Evolutionary conservation across 352 stramenopile genomes (phyloP).

Genomic region (Phytophthora pinifolia): DNA sequence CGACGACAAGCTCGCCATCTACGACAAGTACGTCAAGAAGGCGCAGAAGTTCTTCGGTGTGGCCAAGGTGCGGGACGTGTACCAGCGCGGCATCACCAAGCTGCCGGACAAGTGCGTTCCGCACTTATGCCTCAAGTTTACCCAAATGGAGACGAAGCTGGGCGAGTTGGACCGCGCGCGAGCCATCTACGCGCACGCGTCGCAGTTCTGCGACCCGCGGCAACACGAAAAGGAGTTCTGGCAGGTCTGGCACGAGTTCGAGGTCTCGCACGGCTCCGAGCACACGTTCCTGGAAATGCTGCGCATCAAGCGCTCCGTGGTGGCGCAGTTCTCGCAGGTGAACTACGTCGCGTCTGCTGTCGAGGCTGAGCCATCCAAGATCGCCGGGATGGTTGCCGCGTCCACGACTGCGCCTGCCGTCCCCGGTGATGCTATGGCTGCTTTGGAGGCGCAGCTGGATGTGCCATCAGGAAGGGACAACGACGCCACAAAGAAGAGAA

Average conservation of each 20-base stretch:
- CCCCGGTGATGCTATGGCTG: conserved; percentile 83
- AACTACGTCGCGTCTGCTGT: conserved; percentile 97
- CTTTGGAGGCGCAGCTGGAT: conserved; percentile 82
- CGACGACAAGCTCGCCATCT: conserved; percentile 93
- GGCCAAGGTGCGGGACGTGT: conserved; percentile 96
- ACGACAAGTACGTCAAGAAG: conserved; percentile 94
- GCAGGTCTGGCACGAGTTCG: conserved; percentile 96
- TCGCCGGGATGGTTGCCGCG: conserved; percentile 58
- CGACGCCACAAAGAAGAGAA: conserved; percentile 62
- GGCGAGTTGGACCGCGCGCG: conserved; percentile 97
- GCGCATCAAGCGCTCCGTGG: conserved; percentile 96
- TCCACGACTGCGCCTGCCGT: conserved; percentile 34
- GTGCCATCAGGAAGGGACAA: conserved; percentile 24
- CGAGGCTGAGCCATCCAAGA: conserved; percentile 41
- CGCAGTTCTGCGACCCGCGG: conserved; percentile 97
- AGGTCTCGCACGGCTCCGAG: conserved; percentile 95
- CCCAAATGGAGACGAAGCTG: conserved; percentile 95
- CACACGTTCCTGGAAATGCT: conserved; percentile 99
- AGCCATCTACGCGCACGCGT: conserved; percentile 94
- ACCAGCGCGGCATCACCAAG: conserved; percentile 94
- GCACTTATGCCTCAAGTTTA: conserved; percentile 96
- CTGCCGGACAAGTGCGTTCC: conserved; percentile 92
- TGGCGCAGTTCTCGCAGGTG: conserved; percentile 95
- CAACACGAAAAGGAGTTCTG: conserved; percentile 94
- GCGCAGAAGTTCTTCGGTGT: conserved; percentile 96